Evolutionary conservation across 805 yeast genomes (phyloP).

Genomic region (Groenewaldozyma tartarivorans): DNA sequence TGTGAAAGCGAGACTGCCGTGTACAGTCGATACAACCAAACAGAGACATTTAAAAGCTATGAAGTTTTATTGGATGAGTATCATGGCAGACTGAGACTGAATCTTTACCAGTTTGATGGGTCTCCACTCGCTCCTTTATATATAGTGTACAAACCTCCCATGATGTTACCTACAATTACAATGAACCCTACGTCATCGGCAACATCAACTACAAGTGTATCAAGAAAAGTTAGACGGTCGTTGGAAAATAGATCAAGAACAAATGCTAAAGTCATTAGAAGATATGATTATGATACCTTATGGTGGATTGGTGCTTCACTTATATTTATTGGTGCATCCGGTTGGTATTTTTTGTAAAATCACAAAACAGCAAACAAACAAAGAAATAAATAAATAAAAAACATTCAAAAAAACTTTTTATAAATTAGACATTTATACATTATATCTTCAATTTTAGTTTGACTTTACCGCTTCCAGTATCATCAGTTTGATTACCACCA

Average conservation of each 20-base stretch:
- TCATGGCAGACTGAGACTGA: conserved; percentile 73
- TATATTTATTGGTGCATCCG: conserved; percentile 30
- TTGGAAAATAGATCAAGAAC: conserved; percentile 76
- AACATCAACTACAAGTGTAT: conserved; percentile 8
- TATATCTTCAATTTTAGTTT: too few species aligned
- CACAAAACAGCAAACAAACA: too few species aligned
- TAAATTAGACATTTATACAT: not conserved
- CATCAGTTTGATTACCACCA: too few species aligned
- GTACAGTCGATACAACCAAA: conserved; percentile 67
- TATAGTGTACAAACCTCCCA: conserved; percentile 85
- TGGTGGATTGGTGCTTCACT: conserved; percentile 34
- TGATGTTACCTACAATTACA: conserved; percentile 90
- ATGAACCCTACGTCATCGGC: conserved; percentile 65
- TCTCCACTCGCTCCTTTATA: conserved; percentile 76
- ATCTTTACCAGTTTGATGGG: conserved; percentile 64
- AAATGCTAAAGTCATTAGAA: conserved; percentile 37
- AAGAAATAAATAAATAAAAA: too few species aligned
- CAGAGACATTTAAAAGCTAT: conserved; percentile 48
- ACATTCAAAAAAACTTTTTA: too few species aligned
- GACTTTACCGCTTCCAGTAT: too few species aligned
- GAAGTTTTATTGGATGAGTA: conserved; percentile 60
- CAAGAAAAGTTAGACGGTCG: conserved; percentile 47
- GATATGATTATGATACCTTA: conserved; percentile 17
- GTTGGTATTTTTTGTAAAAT: conserved; percentile 24
- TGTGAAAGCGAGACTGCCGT: conserved; percentile 45